Evolutionary conservation across 1,284 basidiomycete genomes (phyloP), one percentile per base, ranked within the genome.

Genomic region (Rhodotorula sp.): DNA sequence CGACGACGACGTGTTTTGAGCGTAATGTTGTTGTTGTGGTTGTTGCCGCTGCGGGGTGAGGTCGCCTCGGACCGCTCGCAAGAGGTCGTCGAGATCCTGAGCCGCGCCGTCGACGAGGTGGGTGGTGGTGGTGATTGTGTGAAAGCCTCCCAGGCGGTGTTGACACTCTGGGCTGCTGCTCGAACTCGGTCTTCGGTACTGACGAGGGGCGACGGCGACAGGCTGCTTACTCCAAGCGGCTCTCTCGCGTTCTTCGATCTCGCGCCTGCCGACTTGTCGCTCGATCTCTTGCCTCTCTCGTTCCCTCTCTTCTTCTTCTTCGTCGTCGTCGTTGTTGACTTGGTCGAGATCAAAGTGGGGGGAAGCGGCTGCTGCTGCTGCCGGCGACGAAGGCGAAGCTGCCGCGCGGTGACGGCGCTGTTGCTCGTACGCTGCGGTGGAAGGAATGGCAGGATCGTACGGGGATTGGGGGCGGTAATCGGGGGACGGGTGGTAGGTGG

Each of bases 181-280:
- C 12, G 38, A 43, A 43, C 38, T 43, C 38, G 38, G 38, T 43
- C 38, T 43, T 12, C 38, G 38, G 38, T 43, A 34, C 34, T 34
- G 38, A 43, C 8, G 38, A 10, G 38, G 38, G 38, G 38, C 38
- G 38, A 43, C 10, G 38, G 12, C 38, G 38, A 43, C 38, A 14
- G 12, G n/a, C n/a, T 62, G 62, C 8, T 45, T 26, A 48, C 64
- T 73, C 63, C 71, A 73, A 31, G 62, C 64, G 28, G 66, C 62
- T 45, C 70, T 62, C 23, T 45, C 34, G 5, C 62, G 56, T 14
- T 67, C 58, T 58, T 71, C 70, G 38, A 72, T 69, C 57, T 72
- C 71, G 43, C 60, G 62, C 62, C 55, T 55, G 8, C 67, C 65
- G 18, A 26, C 31, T 21, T 66, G 64, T 18, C 59, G 61, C 64